phyloP scores from a whole-genome alignment of 1,284 basidiomycete species.

The Chondrostereum purpureum region DNA sequence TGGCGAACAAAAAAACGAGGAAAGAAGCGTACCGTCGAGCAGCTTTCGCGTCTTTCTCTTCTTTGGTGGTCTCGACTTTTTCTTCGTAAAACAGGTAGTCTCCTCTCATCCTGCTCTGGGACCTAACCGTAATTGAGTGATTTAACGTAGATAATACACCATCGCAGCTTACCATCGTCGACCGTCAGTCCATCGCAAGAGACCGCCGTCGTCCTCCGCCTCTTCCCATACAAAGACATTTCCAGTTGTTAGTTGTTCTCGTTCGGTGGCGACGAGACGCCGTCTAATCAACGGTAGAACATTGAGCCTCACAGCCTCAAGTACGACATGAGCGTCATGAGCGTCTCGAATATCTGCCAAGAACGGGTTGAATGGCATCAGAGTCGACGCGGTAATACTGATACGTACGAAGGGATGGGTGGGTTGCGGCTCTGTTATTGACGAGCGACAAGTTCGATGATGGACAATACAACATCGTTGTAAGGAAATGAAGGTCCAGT shows the following conservation, averaged over 20 bases:
- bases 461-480: constrained; percentile 17
- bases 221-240: constrained; percentile 82
- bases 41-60: constrained; percentile 68
- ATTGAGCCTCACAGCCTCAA: constrained; percentile 69
- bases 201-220: constrained; percentile 66
- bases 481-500: too few species aligned
- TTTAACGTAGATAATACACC: not conserved
- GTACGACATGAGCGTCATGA: constrained; percentile 60
- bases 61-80: constrained; percentile 69
- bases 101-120: constrained; percentile 74
- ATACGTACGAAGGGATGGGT: constrained; percentile 51
- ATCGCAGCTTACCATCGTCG: constrained; percentile 49
- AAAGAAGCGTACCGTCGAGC: constrained; percentile 44
- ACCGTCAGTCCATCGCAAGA: constrained; percentile 74
- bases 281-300: constrained; percentile 65
- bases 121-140: constrained; percentile 37
- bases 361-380: constrained; percentile 12
- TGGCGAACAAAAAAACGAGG: not conserved
- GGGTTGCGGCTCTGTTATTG: constrained; percentile 29
- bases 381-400: not conserved
- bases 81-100: constrained; percentile 77
- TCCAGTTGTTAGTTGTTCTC: constrained; percentile 60
- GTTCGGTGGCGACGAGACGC: constrained; percentile 57
- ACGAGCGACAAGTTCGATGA: not conserved
- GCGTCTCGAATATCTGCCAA: constrained; percentile 61